Conservation (phyloP, 2,329 filamentous ascomycete genomes). For the Fusarium multiceps region DNA sequence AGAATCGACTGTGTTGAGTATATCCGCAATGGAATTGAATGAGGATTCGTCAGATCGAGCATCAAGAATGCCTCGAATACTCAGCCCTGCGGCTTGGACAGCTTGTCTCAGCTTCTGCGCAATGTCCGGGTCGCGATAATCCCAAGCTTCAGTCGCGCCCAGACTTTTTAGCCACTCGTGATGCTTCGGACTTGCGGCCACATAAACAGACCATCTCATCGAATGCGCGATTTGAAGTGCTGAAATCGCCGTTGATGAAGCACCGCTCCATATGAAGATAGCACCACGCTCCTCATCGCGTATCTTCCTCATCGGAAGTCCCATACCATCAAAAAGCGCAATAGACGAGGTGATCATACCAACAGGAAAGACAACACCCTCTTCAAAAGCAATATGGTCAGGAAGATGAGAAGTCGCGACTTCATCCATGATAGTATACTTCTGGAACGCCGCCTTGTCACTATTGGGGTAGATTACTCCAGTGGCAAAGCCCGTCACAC, state of each 20-base stretch:
- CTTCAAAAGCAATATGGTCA: slow-evolving; percentile 39
- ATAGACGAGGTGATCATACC: slow-evolving; percentile 7
- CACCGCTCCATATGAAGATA: slow-evolving; percentile 50
- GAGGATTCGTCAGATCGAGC: neutral
- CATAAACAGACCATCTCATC: slow-evolving; percentile 22
- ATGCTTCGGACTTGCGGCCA: slow-evolving; percentile 24
- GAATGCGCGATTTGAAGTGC: slow-evolving; percentile 28
- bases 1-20: rapidly evolving
- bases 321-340: neutral
- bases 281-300: slow-evolving; percentile 38
- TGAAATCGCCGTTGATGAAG: slow-evolving; percentile 37
- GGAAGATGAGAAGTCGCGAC: rapidly evolving
- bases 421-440: slow-evolving; percentile 46
- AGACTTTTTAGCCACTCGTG: slow-evolving; percentile 12
- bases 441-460: slow-evolving; percentile 51
- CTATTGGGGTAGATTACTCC: slow-evolving; percentile 47
- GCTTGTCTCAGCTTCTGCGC: neutral
- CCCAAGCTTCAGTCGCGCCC: neutral
- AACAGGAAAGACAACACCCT: slow-evolving; percentile 13
- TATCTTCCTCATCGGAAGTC: slow-evolving; percentile 24
- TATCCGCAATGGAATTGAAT: rapidly evolving
- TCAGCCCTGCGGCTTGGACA: rapidly evolving
- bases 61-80: neutral
- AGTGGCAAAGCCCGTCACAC: slow-evolving; percentile 46
- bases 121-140: neutral